Evolutionary conservation across 2,329 filamentous ascomycete species (phyloP), one percentile per base, ranked within the genome.

Genomic region (Colletotrichum acutatum): DNA sequence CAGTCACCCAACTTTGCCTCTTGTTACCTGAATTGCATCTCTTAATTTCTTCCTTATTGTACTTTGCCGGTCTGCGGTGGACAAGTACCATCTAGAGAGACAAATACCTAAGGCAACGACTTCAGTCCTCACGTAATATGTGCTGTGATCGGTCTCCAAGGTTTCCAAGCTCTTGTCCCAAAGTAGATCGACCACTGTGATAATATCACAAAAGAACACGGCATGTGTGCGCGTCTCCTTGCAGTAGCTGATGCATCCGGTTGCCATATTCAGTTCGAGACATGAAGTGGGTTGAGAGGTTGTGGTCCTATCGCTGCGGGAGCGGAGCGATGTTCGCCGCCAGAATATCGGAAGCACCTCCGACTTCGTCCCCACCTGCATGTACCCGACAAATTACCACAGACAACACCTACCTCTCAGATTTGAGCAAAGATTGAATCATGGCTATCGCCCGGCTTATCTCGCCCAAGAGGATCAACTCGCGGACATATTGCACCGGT

Each of bases 291-390:
- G 19, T 52, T 42, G 59, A 26, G 46, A 63, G 32, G 22, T 49
- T 16, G 32, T 26, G 28, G 12, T 12, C n/a, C 19, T n/a, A 26
- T 53, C 19, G 26, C 22, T 62, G 42, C 42, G 59, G 59, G 26
- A 62, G 59, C 60, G 60, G 60, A 63, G 60, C 16, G 30, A 30
- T 63, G 11, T 53, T 22, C 42, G 28, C 60, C 26, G 60, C 28
- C 28, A 52, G 46, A 22, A n/a, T 9, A 34, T 49, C 42, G 42
- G 42, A 49, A 49, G 42, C 7, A 46, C 32, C 46, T 42, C 28
- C 46, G 28, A 22, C 54, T 57, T 30, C 26, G 19, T 34, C 26
- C 8, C 42, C 42, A 22, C 42, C 42, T n/a, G 42, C 19, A 49
- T 9, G 42, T 42, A 42, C 37, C 37, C 37, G 16, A 42, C 16